These are phyloP conservation scores for Suhomyces bokatorum DNA, from an alignment of 1,139 yeast genomes.

Conservation along the genomic window DNA sequence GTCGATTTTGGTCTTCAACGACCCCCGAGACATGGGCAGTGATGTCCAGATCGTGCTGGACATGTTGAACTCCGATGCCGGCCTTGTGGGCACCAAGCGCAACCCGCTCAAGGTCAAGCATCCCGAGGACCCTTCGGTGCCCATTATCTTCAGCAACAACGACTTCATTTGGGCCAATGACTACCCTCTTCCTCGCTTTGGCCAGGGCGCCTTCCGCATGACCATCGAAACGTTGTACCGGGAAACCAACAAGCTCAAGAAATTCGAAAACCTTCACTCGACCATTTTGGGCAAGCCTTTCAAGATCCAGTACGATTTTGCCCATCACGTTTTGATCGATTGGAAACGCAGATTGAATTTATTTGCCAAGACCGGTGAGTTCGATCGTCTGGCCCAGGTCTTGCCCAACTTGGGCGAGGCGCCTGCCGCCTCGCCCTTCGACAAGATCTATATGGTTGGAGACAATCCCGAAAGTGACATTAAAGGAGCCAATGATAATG, in stretches of 20 bases:
- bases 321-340: constrained; percentile 66
- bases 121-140: constrained; percentile 57
- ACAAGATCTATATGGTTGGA: constrained; percentile 85
- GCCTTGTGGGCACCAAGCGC: constrained; percentile 65
- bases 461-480: constrained; percentile 95
- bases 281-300: constrained; percentile 85
- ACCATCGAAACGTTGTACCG: constrained; percentile 63
- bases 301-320: constrained; percentile 77
- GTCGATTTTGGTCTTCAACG: constrained; percentile 84
- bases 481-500: constrained; percentile 79
- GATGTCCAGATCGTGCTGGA: constrained; percentile 81
- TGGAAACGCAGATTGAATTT: constrained; percentile 44
- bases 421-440: constrained; percentile 46
- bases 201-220: constrained; percentile 86
- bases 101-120: constrained; percentile 15
- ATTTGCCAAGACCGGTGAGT: neutral
- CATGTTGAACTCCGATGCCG: constrained; percentile 62
- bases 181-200: constrained; percentile 76
- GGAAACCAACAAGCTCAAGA: constrained; percentile 52
- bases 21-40: constrained; percentile 86
- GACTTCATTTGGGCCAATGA: constrained; percentile 93
- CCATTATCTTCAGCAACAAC: constrained; percentile 82
- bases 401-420: constrained; percentile 40
- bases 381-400: constrained; percentile 17
- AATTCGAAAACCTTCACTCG: constrained; percentile 43